phyloP scores from a whole-genome alignment of 441 rosid species.

The Pelargonium fulgidum region DNA sequence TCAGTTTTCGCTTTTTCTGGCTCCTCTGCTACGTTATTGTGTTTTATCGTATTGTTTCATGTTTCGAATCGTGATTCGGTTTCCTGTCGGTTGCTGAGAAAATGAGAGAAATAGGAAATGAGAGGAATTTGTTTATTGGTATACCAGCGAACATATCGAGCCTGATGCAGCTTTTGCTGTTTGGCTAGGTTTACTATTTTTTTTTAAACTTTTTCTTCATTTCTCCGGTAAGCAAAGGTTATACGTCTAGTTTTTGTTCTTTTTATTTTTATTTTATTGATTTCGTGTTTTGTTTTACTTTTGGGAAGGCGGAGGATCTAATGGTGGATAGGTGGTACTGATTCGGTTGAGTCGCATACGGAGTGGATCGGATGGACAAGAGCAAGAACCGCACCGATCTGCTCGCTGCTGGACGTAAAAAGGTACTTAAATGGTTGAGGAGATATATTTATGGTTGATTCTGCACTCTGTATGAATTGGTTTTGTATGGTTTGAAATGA shows the following conservation, averaged over 20 bases:
- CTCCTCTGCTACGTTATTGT: not conserved
- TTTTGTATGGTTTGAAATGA: not conserved
- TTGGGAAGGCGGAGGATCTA: constrained; percentile 9
- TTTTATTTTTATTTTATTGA: not conserved
- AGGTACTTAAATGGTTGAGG: constrained; percentile 37
- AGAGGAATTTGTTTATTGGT: not conserved
- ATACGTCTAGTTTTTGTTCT: not conserved
- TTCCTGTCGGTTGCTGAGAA: constrained; percentile 14
- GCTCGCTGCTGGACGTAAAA: constrained; percentile 93
- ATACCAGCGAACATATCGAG: not conserved
- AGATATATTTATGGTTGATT: not conserved
- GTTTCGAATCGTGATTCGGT: not conserved
- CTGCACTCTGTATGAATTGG: not conserved
- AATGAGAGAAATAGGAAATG: not conserved
- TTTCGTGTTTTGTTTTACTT: not conserved
- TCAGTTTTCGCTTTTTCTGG: not conserved
- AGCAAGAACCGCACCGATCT: constrained; percentile 84
- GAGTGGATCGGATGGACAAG: constrained; percentile 77
- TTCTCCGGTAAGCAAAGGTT: not conserved
- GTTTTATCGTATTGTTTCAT: not conserved
- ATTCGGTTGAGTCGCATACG: constrained; percentile 22
- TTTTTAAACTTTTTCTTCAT: constrained; percentile 1
- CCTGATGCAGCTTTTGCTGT: not conserved
- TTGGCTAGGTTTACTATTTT: constrained; percentile 2
- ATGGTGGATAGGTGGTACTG: constrained; percentile 18